Base-by-base conservation (phyloP, 805 yeast genomes). In the Nakazawaea molendinolei region DNA sequence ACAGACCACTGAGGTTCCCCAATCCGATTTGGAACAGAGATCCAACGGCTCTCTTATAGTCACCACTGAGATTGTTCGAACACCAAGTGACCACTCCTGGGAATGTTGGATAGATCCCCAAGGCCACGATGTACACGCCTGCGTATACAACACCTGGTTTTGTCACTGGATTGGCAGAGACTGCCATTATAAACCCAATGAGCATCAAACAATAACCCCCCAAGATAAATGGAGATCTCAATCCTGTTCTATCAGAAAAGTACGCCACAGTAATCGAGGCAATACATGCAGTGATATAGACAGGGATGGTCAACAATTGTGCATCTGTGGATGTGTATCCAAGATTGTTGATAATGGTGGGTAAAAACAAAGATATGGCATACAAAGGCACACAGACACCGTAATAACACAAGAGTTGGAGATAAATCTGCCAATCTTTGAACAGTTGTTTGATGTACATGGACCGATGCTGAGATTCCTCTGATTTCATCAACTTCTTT, bases 341-440 rank as follows among this genome's bases (percentile, higher is more conserved):
- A 18, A 61, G 41, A 12, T 52, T 58, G 26, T 55, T 51, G 38
- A 67, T 48, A 32, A 65, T 63, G 3, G 61, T 51, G 8, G 72
- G 69, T 32, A 64, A 48, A 38, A 65, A 67, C 1, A 65, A 61
- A 1, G 61, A 49, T 36, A 58, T 63, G 8, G 74, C 74, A 44
- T 65, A 69, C 23, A 65, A 47, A 6, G 61, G 51, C 10, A 58
- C 43, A 36, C 39, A 36, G 17, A 45, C 67, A 70, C 32, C 52
- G 63, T 49, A 72, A 65, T 45, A 69, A 67, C 45, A 67, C 71
- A 42, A 63, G 62, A n/a, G 51, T 38, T 34, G 58, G 54, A 20
- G 62, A 53, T 55, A 50, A 19, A 62, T 53, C 40, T 62, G 61
- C 30, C 58, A 53, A 39, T 69, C 73, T 23, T 33, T 42, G 22